Conservation (phyloP, 179 eudicot genomes). For the Carnegiea gigantea region DNA sequence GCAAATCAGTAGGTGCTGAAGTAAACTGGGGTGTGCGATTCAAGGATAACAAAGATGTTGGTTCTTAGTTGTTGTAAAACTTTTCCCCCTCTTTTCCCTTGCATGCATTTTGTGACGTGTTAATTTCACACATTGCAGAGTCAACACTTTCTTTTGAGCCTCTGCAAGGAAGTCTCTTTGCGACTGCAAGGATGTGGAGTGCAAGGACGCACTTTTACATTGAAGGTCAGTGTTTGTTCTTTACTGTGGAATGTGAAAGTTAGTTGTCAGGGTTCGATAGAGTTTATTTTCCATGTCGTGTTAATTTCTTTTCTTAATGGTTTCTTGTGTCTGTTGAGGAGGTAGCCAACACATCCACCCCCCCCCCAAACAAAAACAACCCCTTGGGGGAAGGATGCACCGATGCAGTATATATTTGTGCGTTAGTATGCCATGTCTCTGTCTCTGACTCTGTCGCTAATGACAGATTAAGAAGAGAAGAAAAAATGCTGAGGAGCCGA, state of each 20-base stretch:
- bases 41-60: slow-evolving; percentile 65
- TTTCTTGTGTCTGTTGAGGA: not conserved
- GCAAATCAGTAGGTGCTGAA: slow-evolving; percentile 94
- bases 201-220: slow-evolving; percentile 76
- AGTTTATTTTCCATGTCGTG: not conserved
- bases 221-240: slow-evolving; percentile 50
- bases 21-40: slow-evolving; percentile 99
- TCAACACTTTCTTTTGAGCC: slow-evolving; percentile 59
- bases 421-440: not conserved
- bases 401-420: not conserved
- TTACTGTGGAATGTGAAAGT: not conserved
- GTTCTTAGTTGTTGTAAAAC: slow-evolving; percentile 25
- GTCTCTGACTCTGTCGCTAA: not conserved
- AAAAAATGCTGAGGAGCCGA: slow-evolving; percentile 84
- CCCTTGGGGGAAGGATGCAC: not conserved
- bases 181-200: slow-evolving; percentile 86
- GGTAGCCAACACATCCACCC: not conserved
- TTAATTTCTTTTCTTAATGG: not conserved
- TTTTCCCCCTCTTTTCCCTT: not conserved
- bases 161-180: slow-evolving; percentile 90
- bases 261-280: not conserved
- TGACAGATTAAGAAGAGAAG: slow-evolving; percentile 81
- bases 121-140: slow-evolving; percentile 45
- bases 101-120: not conserved
- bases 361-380: not conserved